Base-by-base conservation (phyloP, 2,329 filamentous ascomycete species). In the Botryosphaeria dothidea region DNA sequence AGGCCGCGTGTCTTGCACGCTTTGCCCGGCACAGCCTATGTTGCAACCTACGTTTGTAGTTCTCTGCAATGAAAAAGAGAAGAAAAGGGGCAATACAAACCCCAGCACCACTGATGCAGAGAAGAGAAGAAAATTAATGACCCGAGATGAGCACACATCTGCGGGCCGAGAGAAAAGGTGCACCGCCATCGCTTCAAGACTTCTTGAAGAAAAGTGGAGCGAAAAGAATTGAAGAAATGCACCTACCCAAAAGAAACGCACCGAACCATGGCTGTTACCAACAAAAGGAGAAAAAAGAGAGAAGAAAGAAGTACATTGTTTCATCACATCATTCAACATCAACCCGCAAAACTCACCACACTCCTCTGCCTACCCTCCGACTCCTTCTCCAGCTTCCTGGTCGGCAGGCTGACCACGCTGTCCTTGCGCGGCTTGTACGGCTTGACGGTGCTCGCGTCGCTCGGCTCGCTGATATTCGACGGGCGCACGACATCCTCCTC, bases 391-490 rank as follows among this genome's bases (percentile, higher is more conserved):
- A 48, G 29, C 62, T 58, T 65, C 62, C 38, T 46, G 31, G 45
- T 51, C 52, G 62, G 54, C 19, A 65, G 23, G 19, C 62, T 65
- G 8, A 65, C 62, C 3, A 65, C 62, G 34, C 62, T 65, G 21
- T 65, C 62, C 45, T 65, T 65, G 4, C 62, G 25, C 13, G 62
- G 62, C 25, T 62, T 62, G 23, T 62, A 62, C 34, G 75, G 74
- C 66, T 71, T 74, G 38, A 77, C 68, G 1, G 76, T 77, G 38
- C 72, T 75, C 5, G 71, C 71, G 34, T 77, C 75, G 62, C 75
- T 77, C 29, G 72, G 69, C 64, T 77, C 75, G 19, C 73, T 76
- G 8, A 73, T 64, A 7, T 72, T 68, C 11, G 69, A 67, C 1
- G 70, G 67, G 21, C 41, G 62, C 29, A 61, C 64, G 23, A 43